These are phyloP conservation scores for Guadua angustifolia DNA, from an alignment of 176 grass and related monocot species.

Conservation along the genomic window DNA sequence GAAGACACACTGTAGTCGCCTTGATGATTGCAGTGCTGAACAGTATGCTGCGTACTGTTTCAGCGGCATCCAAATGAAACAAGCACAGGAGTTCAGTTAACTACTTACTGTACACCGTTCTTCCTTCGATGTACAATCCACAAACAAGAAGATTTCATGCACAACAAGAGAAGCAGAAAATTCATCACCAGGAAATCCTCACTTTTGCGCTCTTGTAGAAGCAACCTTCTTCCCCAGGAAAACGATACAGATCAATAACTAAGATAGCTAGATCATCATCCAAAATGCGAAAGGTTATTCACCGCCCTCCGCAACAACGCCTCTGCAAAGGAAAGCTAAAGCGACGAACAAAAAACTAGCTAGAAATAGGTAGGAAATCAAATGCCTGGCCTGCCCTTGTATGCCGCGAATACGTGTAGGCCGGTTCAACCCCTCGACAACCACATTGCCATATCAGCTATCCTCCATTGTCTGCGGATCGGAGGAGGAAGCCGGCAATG, in stretches of 20 bases:
- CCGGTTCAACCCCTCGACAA: slow-evolving; percentile 3
- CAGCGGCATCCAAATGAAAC: background rate
- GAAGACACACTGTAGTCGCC: background rate
- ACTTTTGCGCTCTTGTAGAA: background rate
- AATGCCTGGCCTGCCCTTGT: slow-evolving; percentile 68
- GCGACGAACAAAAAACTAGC: background rate
- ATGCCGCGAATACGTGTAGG: slow-evolving; percentile 43
- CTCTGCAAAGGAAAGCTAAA: slow-evolving; percentile 8
- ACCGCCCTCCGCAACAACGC: slow-evolving; percentile 40
- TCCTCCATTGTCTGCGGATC: background rate
- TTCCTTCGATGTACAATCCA: background rate
- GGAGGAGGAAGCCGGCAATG: background rate
- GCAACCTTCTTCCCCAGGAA: background rate
- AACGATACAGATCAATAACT: slow-evolving; percentile 24
- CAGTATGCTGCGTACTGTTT: slow-evolving; percentile 9
- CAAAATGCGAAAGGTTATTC: slow-evolving; percentile 34
- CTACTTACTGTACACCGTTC: slow-evolving; percentile 23
- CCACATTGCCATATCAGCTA: slow-evolving; percentile 20
- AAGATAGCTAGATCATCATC: background rate
- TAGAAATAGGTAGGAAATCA: slow-evolving; percentile 35
- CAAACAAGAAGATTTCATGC: background rate
- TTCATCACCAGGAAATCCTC: background rate
- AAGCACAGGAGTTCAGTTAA: background rate
- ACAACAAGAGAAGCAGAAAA: background rate
- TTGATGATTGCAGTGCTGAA: background rate